Base-by-base conservation (phyloP, 192 early-diverging fungal genomes). In the Chytriomyces sp. region DNA sequence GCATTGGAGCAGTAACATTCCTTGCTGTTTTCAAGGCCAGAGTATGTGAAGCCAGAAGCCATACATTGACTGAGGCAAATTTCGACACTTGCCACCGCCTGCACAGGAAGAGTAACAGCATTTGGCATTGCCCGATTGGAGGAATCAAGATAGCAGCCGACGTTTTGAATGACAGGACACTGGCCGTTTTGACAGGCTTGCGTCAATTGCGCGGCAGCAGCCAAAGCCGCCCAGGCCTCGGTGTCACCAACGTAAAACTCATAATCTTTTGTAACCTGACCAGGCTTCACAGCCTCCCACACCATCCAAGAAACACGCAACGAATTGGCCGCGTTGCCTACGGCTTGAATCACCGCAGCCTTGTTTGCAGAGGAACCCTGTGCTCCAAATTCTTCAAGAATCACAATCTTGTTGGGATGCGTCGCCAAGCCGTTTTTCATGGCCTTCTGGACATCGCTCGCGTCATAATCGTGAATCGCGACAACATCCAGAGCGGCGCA, bases 391-490 rank as follows among this genome's bases (percentile, higher is more conserved):
- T 68, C 65, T 34, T 68, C 65, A n/a, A 64, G 30, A n/a, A 26
- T 33, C 53, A 68, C 65, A 1, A 52, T 49, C 33, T 52, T 55
- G 26, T 53, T 56, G 66, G 71, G 30, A 72, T 59, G 44, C 39
- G 49, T 10, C 17, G 7, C 31, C 5, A 56, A 36, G 39, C 31
- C 37, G 28, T 32, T 40, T 8, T 5, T 52, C 6, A 19, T 57
- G 12, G 26, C 6, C 30, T 8, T 8, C n/a, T 8, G 6, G 6
- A 57, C 19, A 26, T 57, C 66, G 64, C 22, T 30, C 7, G 19
- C 58, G n/a, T n/a, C n/a, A 36, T 74, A 74, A 1, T 65, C 71
- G 39, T 74, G 72, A 26, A 74, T 8, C 32, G 67, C 59, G 7
- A 74, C 63, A 19, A 74, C 44, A 56, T 74, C 72, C 37, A 74